Evolutionary conservation across 805 yeast species (phyloP).

Genomic region (Ogataea parapolymorpha): DNA sequence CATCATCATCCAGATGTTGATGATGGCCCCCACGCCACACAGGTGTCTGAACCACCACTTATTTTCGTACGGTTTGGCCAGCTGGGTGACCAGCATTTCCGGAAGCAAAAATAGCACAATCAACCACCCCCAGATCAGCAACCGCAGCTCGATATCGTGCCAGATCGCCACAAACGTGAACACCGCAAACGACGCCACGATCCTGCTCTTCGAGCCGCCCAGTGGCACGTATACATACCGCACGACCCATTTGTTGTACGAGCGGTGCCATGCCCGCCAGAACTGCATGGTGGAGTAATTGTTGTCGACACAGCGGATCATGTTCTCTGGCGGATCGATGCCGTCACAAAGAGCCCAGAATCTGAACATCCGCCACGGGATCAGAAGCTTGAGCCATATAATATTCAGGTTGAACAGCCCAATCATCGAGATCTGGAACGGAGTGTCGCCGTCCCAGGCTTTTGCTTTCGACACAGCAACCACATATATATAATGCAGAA

Average conservation of each 20-base stretch:
- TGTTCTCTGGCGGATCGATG: constrained; percentile 95
- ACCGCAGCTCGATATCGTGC: constrained; percentile 92
- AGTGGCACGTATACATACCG: constrained; percentile 88
- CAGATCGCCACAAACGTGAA: constrained; percentile 95
- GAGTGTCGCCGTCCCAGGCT: constrained; percentile 87
- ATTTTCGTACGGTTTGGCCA: constrained; percentile 32
- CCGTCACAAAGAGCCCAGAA: constrained; percentile 91
- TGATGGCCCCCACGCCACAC: constrained; percentile 84
- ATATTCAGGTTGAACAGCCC: constrained; percentile 86
- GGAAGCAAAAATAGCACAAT: constrained; percentile 85
- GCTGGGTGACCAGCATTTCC: constrained; percentile 62
- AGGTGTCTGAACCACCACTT: constrained; percentile 73
- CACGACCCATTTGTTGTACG: constrained; percentile 85
- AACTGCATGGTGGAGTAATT: constrained; percentile 92
- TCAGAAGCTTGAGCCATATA: constrained; percentile 87
- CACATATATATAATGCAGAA: constrained; percentile 85
- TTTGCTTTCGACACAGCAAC: constrained; percentile 87
- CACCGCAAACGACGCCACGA: constrained; percentile 76
- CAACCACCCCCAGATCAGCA: constrained; percentile 95
- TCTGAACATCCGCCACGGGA: constrained; percentile 95
- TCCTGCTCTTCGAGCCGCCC: constrained; percentile 74
- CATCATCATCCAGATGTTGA: constrained; percentile 97
- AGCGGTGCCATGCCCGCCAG: constrained; percentile 99
- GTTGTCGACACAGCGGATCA: constrained; percentile 94
- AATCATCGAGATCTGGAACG: constrained; percentile 92